These are phyloP conservation scores for Arthrobotrys sphaeroides DNA, from an alignment of 2,329 filamentous ascomycete species.

Conservation along the genomic window DNA sequence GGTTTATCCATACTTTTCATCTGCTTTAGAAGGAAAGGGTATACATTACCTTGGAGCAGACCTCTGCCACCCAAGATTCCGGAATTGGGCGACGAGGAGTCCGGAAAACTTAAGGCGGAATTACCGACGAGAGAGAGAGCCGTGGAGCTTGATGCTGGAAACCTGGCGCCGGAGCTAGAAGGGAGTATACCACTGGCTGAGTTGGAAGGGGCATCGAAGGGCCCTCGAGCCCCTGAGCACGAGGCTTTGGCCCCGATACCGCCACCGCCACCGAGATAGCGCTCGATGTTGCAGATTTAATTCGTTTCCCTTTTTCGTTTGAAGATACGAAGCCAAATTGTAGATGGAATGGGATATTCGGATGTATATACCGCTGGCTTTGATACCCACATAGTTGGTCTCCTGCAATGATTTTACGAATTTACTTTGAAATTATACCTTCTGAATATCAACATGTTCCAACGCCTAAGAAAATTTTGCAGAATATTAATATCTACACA, in stretches of 20 bases:
- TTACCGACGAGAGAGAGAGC: neutral
- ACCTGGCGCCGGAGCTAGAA: constrained; percentile 12
- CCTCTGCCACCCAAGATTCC: neutral
- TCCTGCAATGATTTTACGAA: no score
- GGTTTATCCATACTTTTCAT: neutral
- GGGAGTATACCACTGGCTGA: constrained; percentile 12
- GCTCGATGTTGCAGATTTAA: neutral
- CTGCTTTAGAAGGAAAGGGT: constrained; percentile 9
- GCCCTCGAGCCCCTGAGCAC: neutral
- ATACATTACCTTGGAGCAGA: neutral
- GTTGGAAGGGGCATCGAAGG: neutral
- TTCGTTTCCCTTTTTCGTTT: neutral
- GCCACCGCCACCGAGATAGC: neutral
- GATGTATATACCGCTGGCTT: neutral
- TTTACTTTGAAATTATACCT: no score
- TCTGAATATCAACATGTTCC: no score
- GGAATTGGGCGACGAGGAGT: neutral
- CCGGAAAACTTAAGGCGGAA: neutral
- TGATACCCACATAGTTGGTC: no score
- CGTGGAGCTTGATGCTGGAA: neutral
- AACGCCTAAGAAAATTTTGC: no score
- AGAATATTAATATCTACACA: no score
- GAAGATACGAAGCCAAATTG: neutral
- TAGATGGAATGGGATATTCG: neutral
- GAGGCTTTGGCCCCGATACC: neutral